These are phyloP conservation scores for Avena atlantica DNA, from an alignment of 176 grass and related monocot genomes.

Conservation along the genomic window DNA sequence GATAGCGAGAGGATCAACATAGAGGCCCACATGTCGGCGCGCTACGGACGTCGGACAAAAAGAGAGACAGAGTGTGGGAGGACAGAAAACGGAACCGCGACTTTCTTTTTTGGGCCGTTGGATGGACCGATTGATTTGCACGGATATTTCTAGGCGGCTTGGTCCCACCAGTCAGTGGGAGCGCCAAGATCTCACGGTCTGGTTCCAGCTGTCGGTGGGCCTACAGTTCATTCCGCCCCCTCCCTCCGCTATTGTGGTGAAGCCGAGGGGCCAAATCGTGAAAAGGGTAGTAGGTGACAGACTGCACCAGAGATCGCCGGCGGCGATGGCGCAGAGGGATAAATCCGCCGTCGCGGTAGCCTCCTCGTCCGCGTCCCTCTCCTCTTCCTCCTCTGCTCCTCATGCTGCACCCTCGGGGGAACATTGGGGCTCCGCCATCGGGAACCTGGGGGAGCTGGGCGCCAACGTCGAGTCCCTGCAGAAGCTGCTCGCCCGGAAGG, in stretches of 20 bases:
- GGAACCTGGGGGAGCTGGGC: constrained; percentile 77
- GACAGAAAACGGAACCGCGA: no score
- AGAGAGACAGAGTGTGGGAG: no score
- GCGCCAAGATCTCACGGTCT: no score
- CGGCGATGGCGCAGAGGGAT: constrained; percentile 54
- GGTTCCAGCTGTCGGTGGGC: neutral
- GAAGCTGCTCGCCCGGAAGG: constrained; percentile 78
- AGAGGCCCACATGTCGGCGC: no score
- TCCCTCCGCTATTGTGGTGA: neutral
- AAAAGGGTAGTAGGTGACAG: neutral
- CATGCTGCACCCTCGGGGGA: constrained; percentile 35
- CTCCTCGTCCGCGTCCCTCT: neutral
- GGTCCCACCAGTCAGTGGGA: neutral
- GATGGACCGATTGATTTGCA: neutral
- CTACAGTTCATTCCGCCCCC: neutral
- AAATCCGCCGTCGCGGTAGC: constrained; percentile 4
- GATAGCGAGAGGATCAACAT: no score
- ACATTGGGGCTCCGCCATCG: constrained; percentile 76
- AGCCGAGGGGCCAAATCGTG: neutral
- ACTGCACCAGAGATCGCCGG: constrained; percentile 18
- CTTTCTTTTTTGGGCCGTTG: constrained; percentile 9
- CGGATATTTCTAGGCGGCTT: neutral
- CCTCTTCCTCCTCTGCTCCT: constrained; percentile 22
- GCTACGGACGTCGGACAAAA: no score
- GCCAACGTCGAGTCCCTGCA: constrained; percentile 76